Percentiles rank a stretch among this genome's conserved stretches.
phyloP scores from a whole-genome alignment of 2,329 filamentous ascomycete species.

The Chaetomium strumarium region DNA sequence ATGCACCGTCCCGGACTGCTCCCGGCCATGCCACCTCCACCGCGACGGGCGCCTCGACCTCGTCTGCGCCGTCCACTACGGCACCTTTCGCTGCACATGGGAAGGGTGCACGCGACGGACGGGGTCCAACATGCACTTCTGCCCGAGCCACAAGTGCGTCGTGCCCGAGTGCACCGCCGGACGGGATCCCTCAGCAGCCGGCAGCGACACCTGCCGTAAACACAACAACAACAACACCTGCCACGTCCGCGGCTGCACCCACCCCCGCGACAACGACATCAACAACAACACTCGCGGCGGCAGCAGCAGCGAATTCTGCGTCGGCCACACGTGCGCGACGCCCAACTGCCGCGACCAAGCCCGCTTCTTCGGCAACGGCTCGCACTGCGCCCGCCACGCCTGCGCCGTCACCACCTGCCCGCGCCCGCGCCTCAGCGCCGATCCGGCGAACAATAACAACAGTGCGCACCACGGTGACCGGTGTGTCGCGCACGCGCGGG shows the following conservation, averaged over 20 bases:
- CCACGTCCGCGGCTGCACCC: background rate
- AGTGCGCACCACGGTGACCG: constrained; percentile 9
- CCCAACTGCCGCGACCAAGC: background rate
- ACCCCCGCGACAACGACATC: background rate
- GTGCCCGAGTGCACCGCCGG: constrained; percentile 9
- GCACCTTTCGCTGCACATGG: constrained; percentile 13
- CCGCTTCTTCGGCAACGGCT: background rate
- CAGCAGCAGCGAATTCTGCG: constrained; percentile 5
- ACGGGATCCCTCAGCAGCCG: background rate
- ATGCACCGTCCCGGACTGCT: constrained; percentile 15
- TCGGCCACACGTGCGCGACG: background rate
- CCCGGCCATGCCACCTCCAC: constrained; percentile 11
- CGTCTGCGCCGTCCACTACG: constrained; percentile 18
- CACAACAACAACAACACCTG: constrained; percentile 7
- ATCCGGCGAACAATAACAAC: background rate
- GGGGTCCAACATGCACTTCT: constrained; percentile 12
- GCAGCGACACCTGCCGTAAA: background rate
- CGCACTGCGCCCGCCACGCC: constrained; percentile 13
- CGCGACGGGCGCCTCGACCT: constrained; percentile 13
- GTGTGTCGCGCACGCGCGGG: constrained; percentile 9
- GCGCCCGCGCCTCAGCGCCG: constrained; percentile 1
- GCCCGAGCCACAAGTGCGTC: constrained; percentile 19
- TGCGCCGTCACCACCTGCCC: constrained; percentile 8
- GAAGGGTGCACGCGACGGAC: constrained; percentile 12
- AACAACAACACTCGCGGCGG: background rate